Conservation (phyloP, 2,329 filamentous ascomycete genomes). For the Cryphonectria radicalis region DNA sequence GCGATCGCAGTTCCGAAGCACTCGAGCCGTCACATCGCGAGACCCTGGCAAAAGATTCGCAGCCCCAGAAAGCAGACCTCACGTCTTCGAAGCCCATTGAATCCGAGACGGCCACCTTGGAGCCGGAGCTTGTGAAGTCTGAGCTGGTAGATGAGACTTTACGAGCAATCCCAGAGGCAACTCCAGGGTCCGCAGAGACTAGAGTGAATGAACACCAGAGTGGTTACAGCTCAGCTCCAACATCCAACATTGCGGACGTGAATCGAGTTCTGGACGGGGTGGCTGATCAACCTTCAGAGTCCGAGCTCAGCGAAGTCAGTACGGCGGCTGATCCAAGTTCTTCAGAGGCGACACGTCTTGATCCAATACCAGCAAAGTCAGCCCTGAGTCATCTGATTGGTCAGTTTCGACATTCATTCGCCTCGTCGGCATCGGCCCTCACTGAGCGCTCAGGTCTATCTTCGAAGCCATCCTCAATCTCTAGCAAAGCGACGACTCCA, state of each 20-base stretch:
- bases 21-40: neutral
- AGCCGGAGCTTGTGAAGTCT: neutral
- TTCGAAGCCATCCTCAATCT: constrained; percentile 57
- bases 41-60: neutral
- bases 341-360: constrained; percentile 11
- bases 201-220: neutral
- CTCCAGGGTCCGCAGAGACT: neutral
- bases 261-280: neutral
- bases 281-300: constrained; percentile 7
- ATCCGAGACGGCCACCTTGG: neutral
- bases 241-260: neutral
- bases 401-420: constrained; percentile 45
- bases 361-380: constrained; percentile 21
- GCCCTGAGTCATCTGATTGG: constrained; percentile 28
- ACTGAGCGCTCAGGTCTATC: constrained; percentile 62
- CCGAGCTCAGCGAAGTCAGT: constrained; percentile 24
- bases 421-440: constrained; percentile 56
- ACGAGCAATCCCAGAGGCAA: neutral
- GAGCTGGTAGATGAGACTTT: neutral
- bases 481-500: constrained; percentile 68
- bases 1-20: neutral
- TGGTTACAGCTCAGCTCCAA: neutral
- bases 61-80: neutral
- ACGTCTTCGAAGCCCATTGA: neutral
- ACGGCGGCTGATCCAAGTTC: constrained; percentile 10